These are phyloP conservation scores for Fraxinus americana DNA, from an alignment of 257 asterid species.

Conservation along the genomic window DNA sequence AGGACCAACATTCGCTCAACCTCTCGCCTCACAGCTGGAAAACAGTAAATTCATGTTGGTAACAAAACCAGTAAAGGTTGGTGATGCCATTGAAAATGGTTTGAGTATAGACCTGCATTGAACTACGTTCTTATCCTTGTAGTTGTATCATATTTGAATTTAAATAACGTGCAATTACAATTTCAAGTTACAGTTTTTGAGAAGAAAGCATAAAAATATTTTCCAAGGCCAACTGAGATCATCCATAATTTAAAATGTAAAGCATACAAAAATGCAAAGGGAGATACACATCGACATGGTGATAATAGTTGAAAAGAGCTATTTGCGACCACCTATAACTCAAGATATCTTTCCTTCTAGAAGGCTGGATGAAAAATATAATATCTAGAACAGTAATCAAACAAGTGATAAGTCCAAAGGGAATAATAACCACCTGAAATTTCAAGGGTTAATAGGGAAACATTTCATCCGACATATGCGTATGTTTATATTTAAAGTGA, in stretches of 20 bases:
- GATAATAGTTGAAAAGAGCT: background rate
- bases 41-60: background rate
- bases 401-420: background rate
- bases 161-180: background rate
- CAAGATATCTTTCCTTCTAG: background rate
- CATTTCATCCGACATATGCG: background rate
- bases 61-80: background rate
- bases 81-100: background rate
- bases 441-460: background rate
- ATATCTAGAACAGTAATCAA: background rate
- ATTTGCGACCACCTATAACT: background rate
- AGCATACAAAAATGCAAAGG: background rate
- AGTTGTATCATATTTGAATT: background rate
- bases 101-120: background rate
- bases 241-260: background rate
- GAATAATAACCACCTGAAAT: background rate
- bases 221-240: background rate
- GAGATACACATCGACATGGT: background rate
- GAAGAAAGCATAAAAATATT: background rate
- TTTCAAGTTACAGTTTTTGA: background rate
- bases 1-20: background rate
- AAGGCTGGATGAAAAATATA: background rate
- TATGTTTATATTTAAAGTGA: background rate
- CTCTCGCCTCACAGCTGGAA: background rate
- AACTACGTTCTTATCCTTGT: background rate